A percentile compares a stretch with the other conserved stretches of the same genome.
Evolutionary conservation across 495 filamentous ascomycete genomes (phyloP).

Genomic region (Trypethelium eluteriae): DNA sequence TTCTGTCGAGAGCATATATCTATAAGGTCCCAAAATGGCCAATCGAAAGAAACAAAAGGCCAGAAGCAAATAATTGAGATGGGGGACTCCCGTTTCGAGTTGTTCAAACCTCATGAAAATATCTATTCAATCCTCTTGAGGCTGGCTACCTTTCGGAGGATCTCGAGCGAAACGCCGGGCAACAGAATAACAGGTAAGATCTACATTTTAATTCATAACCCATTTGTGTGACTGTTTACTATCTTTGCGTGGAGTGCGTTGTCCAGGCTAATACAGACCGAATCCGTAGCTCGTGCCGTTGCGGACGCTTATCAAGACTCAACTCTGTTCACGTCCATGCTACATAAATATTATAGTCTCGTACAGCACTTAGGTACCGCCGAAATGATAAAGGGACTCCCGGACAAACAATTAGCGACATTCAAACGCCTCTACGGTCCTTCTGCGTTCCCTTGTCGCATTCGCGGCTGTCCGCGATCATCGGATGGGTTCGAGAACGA

Average conservation of each 20-base stretch:
- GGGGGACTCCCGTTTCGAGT: not conserved
- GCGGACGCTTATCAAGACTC: not conserved
- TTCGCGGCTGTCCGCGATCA: not conserved
- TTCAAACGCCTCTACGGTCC: not conserved
- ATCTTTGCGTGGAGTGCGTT: not conserved
- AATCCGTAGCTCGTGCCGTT: not conserved
- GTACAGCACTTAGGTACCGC: not conserved
- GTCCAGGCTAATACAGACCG: not conserved
- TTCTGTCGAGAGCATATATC: not conserved
- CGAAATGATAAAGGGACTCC: not conserved
- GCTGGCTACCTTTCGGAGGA: not conserved
- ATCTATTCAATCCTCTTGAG: not conserved
- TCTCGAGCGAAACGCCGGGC: not conserved
- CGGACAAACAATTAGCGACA: not conserved
- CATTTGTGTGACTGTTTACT: not conserved
- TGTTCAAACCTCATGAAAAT: not conserved
- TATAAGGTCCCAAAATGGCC: not conserved
- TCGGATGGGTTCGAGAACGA: not conserved
- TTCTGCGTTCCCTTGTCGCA: not conserved
- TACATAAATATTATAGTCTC: not conserved
- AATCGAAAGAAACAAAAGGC: not conserved
- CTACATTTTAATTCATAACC: not conserved
- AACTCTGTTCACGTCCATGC: not conserved
- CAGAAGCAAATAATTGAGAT: not conserved
- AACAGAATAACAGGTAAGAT: not conserved